Conservation (phyloP, 1,284 basidiomycete genomes). For the Leccinum fuscescens region DNA sequence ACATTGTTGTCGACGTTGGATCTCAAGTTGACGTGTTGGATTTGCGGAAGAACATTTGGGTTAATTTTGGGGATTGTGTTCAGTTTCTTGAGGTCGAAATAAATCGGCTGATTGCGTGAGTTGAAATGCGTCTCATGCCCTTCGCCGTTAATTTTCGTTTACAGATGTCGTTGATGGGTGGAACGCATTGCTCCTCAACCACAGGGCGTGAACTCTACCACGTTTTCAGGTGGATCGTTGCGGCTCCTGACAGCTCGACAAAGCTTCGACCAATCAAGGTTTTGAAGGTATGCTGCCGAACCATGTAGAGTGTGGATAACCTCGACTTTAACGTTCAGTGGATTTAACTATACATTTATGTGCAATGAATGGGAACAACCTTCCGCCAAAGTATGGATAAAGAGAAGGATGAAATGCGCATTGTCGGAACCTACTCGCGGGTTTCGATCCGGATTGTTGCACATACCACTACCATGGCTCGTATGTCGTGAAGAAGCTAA, state of each 20-base stretch:
- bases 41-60: slow-evolving; percentile 33
- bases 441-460: background rate
- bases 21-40: background rate
- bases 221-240: slow-evolving; percentile 74
- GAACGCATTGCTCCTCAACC: slow-evolving; percentile 69
- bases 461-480: background rate
- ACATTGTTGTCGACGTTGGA: background rate
- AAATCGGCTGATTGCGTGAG: slow-evolving; percentile 49
- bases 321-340: too few relatives aligned
- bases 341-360: background rate
- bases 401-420: background rate
- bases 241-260: slow-evolving; percentile 84
- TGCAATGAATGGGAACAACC: background rate
- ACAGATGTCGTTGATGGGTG: slow-evolving; percentile 61
- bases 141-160: background rate
- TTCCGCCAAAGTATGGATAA: background rate
- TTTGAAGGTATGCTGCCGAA: slow-evolving; percentile 45
- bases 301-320: background rate
- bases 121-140: background rate
- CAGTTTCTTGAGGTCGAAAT: background rate
- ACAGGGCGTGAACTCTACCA: slow-evolving; percentile 74
- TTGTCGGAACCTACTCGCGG: background rate
- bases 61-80: slow-evolving; percentile 60
- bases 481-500: background rate
- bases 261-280: slow-evolving; percentile 69